Conservation (phyloP, 2,329 filamentous ascomycete species). For the Talaromyces rugulosus region DNA sequence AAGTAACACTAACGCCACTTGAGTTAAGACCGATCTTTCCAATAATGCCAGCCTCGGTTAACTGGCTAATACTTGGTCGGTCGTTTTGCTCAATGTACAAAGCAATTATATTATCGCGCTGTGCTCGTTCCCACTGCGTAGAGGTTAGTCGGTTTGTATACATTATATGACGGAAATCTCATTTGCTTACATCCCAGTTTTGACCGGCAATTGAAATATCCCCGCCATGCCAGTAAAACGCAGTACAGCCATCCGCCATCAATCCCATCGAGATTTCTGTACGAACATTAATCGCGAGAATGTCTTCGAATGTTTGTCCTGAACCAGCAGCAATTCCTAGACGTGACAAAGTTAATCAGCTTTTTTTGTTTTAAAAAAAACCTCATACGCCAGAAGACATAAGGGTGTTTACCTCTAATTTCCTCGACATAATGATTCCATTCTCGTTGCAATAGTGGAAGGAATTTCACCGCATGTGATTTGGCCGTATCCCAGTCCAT, state of each 20-base stretch:
- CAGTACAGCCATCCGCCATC: not conserved
- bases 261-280: not conserved
- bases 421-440: not conserved
- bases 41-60: conserved; percentile 1
- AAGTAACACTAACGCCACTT: not conserved
- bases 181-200: conserved; percentile 1
- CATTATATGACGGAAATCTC: not conserved
- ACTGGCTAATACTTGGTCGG: not conserved
- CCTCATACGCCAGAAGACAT: not conserved
- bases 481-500: conserved; percentile 1
- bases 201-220: not conserved
- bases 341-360: not conserved
- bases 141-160: not conserved
- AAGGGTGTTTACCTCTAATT: not conserved
- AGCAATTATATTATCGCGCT: not conserved
- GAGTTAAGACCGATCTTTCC: conserved; percentile 2
- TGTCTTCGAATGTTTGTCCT: not conserved
- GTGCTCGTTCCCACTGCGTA: conserved; percentile 1
- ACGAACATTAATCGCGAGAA: not conserved
- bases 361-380: not conserved
- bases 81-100: not conserved
- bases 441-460: not conserved
- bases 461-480: conserved; percentile 1
- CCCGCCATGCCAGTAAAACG: not conserved
- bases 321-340: conserved; percentile 1